Evolutionary conservation across 1,284 basidiomycete species (phyloP).

Genomic region (Apiotrichum porosum): DNA sequence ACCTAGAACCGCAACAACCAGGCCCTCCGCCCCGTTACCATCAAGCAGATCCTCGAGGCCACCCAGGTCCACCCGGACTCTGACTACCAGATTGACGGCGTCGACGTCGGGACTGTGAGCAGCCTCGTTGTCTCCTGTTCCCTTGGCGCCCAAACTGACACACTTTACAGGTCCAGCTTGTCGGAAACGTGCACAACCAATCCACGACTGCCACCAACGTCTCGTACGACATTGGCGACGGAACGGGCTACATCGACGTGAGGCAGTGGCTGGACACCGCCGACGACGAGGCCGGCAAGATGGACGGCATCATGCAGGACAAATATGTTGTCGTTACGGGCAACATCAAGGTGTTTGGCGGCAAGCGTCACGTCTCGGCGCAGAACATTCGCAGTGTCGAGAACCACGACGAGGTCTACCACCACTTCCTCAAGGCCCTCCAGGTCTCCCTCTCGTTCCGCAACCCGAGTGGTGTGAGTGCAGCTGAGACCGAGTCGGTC

Average conservation of each 20-base stretch:
- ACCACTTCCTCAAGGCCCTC: conserved; percentile 64
- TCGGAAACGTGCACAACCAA: conserved; percentile 73
- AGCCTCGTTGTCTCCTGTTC: no score
- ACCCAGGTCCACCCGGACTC: conserved; percentile 80
- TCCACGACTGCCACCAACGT: conserved; percentile 74
- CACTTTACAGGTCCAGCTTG: conserved; percentile 54
- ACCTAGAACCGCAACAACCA: conserved; percentile 47
- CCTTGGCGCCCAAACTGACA: no score
- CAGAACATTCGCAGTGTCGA: conserved; percentile 64
- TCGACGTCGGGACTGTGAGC: conserved; percentile 58
- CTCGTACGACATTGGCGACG: conserved; percentile 79
- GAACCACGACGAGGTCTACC: conserved; percentile 76
- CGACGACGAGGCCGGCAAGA: conserved; percentile 55
- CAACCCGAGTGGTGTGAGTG: conserved; percentile 45
- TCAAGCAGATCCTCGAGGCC: conserved; percentile 72
- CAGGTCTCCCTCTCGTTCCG: conserved; percentile 52
- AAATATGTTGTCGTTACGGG: conserved; percentile 82
- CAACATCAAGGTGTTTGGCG: conserved; percentile 78
- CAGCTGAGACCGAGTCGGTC: conserved; percentile 24
- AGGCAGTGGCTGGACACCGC: conserved; percentile 79
- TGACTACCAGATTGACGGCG: conserved; percentile 76
- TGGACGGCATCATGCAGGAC: conserved; percentile 55
- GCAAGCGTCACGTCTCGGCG: conserved; percentile 75
- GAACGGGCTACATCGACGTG: conserved; percentile 80
- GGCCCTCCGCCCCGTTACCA: conserved; percentile 78